Conservation (phyloP, 2,329 filamentous ascomycete species). For the Cladorrhinum sp. region DNA sequence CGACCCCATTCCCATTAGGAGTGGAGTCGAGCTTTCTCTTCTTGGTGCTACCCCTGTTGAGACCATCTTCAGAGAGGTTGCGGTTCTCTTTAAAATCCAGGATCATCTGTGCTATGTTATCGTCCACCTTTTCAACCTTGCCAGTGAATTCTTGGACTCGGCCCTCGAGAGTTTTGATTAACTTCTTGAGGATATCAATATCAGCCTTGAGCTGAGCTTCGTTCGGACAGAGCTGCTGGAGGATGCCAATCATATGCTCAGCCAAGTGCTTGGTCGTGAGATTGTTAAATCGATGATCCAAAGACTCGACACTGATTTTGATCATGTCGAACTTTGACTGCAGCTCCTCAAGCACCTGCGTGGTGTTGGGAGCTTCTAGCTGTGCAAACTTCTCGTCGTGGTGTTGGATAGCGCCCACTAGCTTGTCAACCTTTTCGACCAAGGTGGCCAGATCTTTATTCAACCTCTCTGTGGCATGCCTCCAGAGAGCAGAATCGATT, state of each 20-base stretch:
- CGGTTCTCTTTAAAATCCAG: neutral
- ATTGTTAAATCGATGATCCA: slow-evolving; percentile 50
- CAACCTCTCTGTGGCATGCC: neutral
- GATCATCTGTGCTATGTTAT: neutral
- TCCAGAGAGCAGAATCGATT: neutral
- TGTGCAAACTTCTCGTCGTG: neutral
- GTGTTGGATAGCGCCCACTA: neutral
- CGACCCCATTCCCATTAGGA: neutral
- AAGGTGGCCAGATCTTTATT: neutral
- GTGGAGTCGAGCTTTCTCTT: slow-evolving; percentile 8
- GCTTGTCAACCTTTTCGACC: neutral
- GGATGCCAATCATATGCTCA: slow-evolving; percentile 38
- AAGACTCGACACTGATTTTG: slow-evolving; percentile 17
- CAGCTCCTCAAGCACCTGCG: neutral
- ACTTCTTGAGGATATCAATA: slow-evolving; percentile 11
- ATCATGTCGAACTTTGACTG: slow-evolving; percentile 28
- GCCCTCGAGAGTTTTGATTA: slow-evolving; percentile 2
- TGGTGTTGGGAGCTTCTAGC: neutral
- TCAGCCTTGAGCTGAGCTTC: slow-evolving; percentile 15
- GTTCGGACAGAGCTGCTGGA: slow-evolving; percentile 33
- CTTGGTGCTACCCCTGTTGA: slow-evolving; percentile 3
- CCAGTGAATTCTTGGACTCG: slow-evolving; percentile 9
- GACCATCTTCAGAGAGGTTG: neutral
- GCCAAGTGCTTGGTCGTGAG: slow-evolving; percentile 44
- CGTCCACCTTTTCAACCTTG: slow-evolving; percentile 8